Evolutionary conservation across 140 eudicot species (phyloP), one percentile per base, ranked within the genome.

Genomic region (Stevia rebaudiana): DNA sequence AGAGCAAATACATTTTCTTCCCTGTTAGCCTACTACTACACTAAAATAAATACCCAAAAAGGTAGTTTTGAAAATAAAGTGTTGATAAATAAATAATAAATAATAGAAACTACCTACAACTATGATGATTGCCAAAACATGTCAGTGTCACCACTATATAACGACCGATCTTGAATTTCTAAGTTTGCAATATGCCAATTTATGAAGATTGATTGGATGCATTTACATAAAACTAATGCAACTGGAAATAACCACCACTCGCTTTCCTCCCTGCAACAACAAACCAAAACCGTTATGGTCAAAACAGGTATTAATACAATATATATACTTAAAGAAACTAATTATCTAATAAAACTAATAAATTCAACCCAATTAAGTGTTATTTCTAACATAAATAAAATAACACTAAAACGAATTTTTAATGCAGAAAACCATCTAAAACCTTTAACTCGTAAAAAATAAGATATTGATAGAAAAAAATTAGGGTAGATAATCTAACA

Each of bases 201-300:
- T 57, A 92, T 65, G 57, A 92, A 86, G 69, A 78, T 63, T 6
- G 95, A 85, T 37, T 92, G 99, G 67, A 85, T 76, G 71, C 87
- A 81, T 88, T 88, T 92, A 88, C 95, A 92, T 61, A 92, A 49
- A 60, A 85, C 79, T 33, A 88, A 80, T 37, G 88, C 95, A 58
- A 70, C 82, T 0, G 99, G 99, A 67, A 92, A 88, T 12, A 92
- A 86, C 99, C 99, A 92, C 99, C 97, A 92, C 73, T 88, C 99
- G 58, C 86, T 92, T 83, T 92, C 99, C 69, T 88, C 99, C 95
- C 99, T 92, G 88, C 81, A 72, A 25, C 53, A 60, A 74, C 17
- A 56, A 61, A 59, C 69, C 21, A 63, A 53, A 46, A 49, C 31
- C 8, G 16, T 57, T 31, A 33, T n/a, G n/a, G n/a, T n/a, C n/a